Base-by-base conservation (phyloP, 2,329 filamentous ascomycete genomes). In the Aspergillus hiratsukae region DNA sequence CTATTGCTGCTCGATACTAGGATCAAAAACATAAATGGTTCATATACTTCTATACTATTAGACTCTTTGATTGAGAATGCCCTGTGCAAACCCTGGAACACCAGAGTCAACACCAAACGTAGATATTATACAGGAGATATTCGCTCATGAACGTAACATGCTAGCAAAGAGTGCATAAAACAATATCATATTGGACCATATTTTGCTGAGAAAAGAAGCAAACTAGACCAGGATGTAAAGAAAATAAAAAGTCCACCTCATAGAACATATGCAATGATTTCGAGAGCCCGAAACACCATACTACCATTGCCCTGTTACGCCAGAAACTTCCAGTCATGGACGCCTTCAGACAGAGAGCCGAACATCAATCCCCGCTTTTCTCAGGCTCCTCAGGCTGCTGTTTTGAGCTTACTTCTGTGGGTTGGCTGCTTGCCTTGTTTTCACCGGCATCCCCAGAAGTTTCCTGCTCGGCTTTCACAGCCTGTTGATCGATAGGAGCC, bases 251-350 rank as follows among this genome's bases (percentile, higher is more conserved):
- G 25, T n/a, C 7, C 50, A 29, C 23, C 25, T 56, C 54, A 48
- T 57, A n/a, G 51, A 58, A 60, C 45, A 58, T 60, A 67, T 59
- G 57, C 56, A 61, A 61, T 50, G 28, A 23, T 57, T 31, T 49
- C 49, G 52, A 58, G 52, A 58, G 60, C 64, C 67, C 63, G 57
- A 68, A 74, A 74, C 71, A 72, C 72, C 72, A 64, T 67, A 65
- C 65, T 66, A 64, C 67, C 67, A 61, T 65, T 62, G 62, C 61
- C 69, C 65, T 51, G 31, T 72, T 72, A 66, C 71, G 71, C 69
- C 69, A 67, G 64, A 57, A 67, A 62, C 64, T 64, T 60, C 55
- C 62, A 67, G 65, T 57, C 59, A 66, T 56, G 60, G 65, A 66
- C 55, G 56, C 57, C 58, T 54, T 60, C 56, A 51, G 54, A 60